A percentile compares a stretch with the other conserved stretches of the same genome.
Evolutionary conservation across 208 protist genomes (phyloP).

Genomic region (Balamuthia mandrillaris): DNA sequence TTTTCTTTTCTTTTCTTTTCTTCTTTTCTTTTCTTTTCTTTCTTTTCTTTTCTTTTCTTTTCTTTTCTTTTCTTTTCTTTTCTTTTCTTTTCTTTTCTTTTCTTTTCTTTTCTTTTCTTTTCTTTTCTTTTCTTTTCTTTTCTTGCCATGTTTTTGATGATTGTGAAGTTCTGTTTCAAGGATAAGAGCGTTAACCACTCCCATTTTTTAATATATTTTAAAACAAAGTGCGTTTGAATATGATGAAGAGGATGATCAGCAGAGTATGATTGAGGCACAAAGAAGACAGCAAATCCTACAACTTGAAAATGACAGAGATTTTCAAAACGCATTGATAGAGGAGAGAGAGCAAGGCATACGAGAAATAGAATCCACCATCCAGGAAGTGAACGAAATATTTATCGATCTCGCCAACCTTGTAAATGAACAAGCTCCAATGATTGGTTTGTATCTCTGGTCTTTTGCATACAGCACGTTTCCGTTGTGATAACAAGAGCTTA

Average conservation of each 20-base stretch:
- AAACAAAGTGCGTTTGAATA: background rate
- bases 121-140: slow-evolving; percentile 5
- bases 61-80: background rate
- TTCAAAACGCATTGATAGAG: background rate
- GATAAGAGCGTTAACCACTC: background rate
- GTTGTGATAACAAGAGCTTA: background rate
- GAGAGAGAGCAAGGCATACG: slow-evolving; percentile 4
- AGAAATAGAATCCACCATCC: slow-evolving; percentile 6
- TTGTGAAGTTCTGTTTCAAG: background rate
- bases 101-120: background rate
- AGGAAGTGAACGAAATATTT: slow-evolving; percentile 20
- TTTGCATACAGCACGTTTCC: background rate
- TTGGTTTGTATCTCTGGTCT: background rate
- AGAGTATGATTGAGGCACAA: background rate
- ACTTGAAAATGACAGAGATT: background rate
- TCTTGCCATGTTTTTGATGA: background rate
- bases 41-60: background rate
- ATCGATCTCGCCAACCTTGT: slow-evolving; percentile 9
- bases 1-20: background rate
- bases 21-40: background rate
- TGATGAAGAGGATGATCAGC: background rate
- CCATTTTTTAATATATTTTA: background rate
- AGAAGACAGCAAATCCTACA: slow-evolving; percentile 9
- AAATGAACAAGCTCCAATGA: background rate
- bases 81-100: background rate